These are phyloP conservation scores for Prunus davidiana DNA, from an alignment of 306 rosid species.

Conservation along the genomic window DNA sequence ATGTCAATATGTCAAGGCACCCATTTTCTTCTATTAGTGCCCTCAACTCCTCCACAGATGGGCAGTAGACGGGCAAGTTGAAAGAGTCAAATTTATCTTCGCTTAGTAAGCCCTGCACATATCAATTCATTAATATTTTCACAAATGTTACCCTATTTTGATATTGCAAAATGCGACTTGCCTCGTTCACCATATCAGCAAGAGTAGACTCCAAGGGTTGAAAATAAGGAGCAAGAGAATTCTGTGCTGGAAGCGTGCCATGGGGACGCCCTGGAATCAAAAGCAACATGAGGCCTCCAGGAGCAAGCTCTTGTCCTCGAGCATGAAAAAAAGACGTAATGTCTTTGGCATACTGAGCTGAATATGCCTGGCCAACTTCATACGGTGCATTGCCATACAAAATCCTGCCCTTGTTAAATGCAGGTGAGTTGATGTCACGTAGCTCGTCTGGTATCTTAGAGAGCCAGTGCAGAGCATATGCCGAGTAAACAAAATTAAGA, in stretches of 20 bases:
- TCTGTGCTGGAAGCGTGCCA: neutral
- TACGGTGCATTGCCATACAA: neutral
- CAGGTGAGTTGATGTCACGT: neutral
- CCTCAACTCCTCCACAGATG: constrained; percentile 5
- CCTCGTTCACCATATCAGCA: constrained; percentile 7
- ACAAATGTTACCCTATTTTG: neutral
- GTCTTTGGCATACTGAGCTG: constrained; percentile 12
- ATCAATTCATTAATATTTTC: neutral
- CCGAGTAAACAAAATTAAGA: constrained; percentile 11
- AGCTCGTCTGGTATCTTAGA: constrained; percentile 6
- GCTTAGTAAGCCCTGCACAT: neutral
- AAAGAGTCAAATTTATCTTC: constrained; percentile 18
- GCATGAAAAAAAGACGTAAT: neutral
- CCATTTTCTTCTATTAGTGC: neutral
- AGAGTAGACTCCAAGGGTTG: constrained; percentile 7
- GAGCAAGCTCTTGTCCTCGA: constrained; percentile 16
- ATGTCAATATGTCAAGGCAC: neutral
- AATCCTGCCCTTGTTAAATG: constrained; percentile 17
- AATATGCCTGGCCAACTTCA: constrained; percentile 17
- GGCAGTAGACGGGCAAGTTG: constrained; percentile 11
- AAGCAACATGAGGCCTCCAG: constrained; percentile 11
- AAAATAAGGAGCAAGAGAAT: neutral
- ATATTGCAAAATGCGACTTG: too few relatives aligned
- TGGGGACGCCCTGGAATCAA: neutral
- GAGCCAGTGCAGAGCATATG: constrained; percentile 15